phyloP scores from a whole-genome alignment of 208 protist genomes.

The Leishmania amazonensis region DNA sequence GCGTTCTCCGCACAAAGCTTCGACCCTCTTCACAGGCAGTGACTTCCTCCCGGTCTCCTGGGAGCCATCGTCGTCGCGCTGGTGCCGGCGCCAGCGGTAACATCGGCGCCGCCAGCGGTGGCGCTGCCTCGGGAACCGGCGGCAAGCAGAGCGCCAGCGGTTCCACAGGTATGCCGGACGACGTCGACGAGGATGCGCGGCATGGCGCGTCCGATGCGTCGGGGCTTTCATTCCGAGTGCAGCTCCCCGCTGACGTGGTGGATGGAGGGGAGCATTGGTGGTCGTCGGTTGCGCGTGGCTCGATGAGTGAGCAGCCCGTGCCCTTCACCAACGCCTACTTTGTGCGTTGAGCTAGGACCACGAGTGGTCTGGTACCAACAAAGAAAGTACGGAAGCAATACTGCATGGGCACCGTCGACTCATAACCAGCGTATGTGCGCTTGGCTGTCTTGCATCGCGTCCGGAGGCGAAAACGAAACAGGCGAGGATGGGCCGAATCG shows the following conservation, averaged over 20 bases:
- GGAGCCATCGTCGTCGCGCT: conserved; percentile 11
- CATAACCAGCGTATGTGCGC: neutral
- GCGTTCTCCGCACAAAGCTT: conserved; percentile 52
- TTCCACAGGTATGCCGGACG: neutral
- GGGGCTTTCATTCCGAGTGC: conserved; percentile 57
- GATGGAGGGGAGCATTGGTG: conserved; percentile 63
- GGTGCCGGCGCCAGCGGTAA: neutral
- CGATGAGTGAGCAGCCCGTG: conserved; percentile 32
- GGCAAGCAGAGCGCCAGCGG: neutral
- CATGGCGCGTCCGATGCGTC: conserved; percentile 12
- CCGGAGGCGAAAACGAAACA: neutral
- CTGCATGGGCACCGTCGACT: neutral
- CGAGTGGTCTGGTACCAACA: neutral
- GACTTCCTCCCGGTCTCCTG: conserved; percentile 3
- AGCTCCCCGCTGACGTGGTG: conserved; percentile 63
- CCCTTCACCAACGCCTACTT: conserved; percentile 19
- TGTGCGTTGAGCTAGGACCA: neutral
- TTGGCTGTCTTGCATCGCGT: neutral
- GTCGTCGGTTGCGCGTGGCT: conserved; percentile 26
- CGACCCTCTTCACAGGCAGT: conserved; percentile 16
- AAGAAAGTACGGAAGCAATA: neutral
- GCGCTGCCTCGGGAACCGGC: neutral
- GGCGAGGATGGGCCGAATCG: neutral
- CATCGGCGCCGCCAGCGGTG: neutral
- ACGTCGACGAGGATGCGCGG: neutral